Evolutionary conservation across 2,329 filamentous ascomycete species (phyloP).

Genomic region (Metarhizium album): DNA sequence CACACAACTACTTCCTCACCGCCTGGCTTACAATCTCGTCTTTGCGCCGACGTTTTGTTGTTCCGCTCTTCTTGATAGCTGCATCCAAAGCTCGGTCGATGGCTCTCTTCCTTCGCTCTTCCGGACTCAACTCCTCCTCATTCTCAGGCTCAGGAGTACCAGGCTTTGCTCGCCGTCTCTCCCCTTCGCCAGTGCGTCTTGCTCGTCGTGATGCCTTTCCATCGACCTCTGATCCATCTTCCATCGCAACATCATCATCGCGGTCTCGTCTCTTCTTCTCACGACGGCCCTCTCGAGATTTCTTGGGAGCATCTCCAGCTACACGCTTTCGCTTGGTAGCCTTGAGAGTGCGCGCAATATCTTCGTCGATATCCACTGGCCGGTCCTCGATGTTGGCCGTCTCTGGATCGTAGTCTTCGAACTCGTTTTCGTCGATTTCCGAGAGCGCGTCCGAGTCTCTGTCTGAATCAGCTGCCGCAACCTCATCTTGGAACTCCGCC

Average conservation of each 20-base stretch:
- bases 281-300: slow-evolving; percentile 62
- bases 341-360: slow-evolving; percentile 52
- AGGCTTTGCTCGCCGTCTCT: slow-evolving; percentile 34
- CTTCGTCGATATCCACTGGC: slow-evolving; percentile 57
- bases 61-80: slow-evolving; percentile 66
- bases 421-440: slow-evolving; percentile 59
- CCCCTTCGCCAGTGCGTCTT: slow-evolving; percentile 33
- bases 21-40: slow-evolving; percentile 63
- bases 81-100: slow-evolving; percentile 83
- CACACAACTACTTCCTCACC: background rate
- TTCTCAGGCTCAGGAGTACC: slow-evolving; percentile 51
- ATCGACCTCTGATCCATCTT: slow-evolving; percentile 36
- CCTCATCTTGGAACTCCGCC: slow-evolving; percentile 29
- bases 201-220: slow-evolving; percentile 36
- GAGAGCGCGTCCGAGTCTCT: slow-evolving; percentile 50
- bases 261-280: slow-evolving; percentile 51
- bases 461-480: slow-evolving; percentile 35
- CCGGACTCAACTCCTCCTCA: slow-evolving; percentile 70
- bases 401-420: slow-evolving; percentile 57
- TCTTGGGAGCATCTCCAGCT: slow-evolving; percentile 55
- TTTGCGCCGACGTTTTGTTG: slow-evolving; percentile 63
- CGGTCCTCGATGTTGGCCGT: slow-evolving; percentile 53
- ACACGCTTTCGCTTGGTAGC: slow-evolving; percentile 54
- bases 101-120: slow-evolving; percentile 72
- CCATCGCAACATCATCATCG: slow-evolving; percentile 36